Base-by-base conservation (phyloP, 345 rosid genomes). In the Populus ilicifolia region DNA sequence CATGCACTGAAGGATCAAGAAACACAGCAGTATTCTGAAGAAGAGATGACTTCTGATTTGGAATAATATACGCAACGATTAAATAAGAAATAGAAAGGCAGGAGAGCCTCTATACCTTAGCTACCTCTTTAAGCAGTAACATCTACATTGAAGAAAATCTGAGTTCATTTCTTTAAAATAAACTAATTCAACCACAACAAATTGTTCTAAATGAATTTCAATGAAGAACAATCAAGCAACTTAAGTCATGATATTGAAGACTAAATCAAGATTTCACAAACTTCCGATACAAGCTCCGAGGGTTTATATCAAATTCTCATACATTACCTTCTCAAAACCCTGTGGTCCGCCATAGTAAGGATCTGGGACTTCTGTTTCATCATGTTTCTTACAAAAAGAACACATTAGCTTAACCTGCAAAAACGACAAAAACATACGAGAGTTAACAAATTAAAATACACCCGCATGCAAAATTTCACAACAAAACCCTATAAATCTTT, bases 331-430 rank as follows among this genome's bases (percentile, higher is more conserved):
- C 84, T 93, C 98, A 75, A 96, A 96, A 77, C 98, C 96, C 84
- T 92, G 93, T 18, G 96, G 85, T 78, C 99, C 99, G 67, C 98
- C 98, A 63, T 88, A 91, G 73, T 93, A 96, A 17, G 98, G 98
- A 80, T 96, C 98, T 0, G 99, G 97, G 27, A 96, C 98, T 82
- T 89, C 92, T 7, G 87, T 90, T 74, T 92, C 98, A 36, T 83
- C 82, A 38, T 93, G 96, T 73, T 90, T 92, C 93, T 93, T 93
- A 82, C 94, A 96, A 75, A 90, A 96, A 1, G 94, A 90, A 84
- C 99, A 93, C 98, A 93, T 92, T 33, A 92, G 80, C 81, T 82
- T 90, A 77, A 96, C 98, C 99, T 95, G 92, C 83, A 82, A 38
- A 78, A 44, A 41, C 59, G 75, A 61, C 41, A 30, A 11, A 73